Evolutionary conservation across 2,329 filamentous ascomycete species (phyloP).

Genomic region (Chaetothyriales sp.): DNA sequence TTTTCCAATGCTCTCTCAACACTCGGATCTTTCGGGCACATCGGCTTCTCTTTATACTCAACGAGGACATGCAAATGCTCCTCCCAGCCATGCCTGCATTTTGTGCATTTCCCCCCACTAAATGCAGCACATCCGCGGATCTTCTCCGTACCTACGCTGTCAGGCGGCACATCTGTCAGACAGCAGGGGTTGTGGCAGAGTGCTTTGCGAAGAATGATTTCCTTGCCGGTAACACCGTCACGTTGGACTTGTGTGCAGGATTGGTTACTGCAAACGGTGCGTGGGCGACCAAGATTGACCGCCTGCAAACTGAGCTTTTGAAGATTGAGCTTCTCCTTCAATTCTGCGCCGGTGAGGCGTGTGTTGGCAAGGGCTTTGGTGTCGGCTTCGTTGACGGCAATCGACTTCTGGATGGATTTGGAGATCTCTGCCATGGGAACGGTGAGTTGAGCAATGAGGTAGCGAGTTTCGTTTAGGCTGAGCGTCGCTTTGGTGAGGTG

Average conservation of each 20-base stretch:
- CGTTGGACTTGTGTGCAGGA: not conserved
- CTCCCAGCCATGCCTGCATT: constrained; percentile 25
- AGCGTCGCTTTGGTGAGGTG: constrained; percentile 27
- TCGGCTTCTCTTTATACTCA: constrained; percentile 19
- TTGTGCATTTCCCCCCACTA: constrained; percentile 11
- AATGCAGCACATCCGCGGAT: constrained; percentile 23
- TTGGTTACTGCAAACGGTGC: not conserved
- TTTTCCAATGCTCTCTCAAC: constrained; percentile 18
- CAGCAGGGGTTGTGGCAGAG: constrained; percentile 24
- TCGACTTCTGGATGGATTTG: constrained; percentile 22
- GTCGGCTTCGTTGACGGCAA: constrained; percentile 21
- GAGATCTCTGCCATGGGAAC: constrained; percentile 28
- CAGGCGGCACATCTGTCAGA: constrained; percentile 19
- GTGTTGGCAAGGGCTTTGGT: constrained; percentile 6
- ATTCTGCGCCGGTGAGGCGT: not conserved
- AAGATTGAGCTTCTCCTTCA: not conserved
- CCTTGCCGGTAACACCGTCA: not conserved
- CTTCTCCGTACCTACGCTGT: constrained; percentile 17
- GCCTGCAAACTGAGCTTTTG: not conserved
- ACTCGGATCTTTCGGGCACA: constrained; percentile 17
- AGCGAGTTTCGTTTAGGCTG: constrained; percentile 27
- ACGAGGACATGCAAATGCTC: constrained; percentile 27
- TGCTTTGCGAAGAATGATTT: constrained; percentile 20
- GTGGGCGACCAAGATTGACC: not conserved
- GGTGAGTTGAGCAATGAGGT: constrained; percentile 26